Conservation (phyloP, 139 green algal species). For the Chlamydomonas sphaeroides region DNA sequence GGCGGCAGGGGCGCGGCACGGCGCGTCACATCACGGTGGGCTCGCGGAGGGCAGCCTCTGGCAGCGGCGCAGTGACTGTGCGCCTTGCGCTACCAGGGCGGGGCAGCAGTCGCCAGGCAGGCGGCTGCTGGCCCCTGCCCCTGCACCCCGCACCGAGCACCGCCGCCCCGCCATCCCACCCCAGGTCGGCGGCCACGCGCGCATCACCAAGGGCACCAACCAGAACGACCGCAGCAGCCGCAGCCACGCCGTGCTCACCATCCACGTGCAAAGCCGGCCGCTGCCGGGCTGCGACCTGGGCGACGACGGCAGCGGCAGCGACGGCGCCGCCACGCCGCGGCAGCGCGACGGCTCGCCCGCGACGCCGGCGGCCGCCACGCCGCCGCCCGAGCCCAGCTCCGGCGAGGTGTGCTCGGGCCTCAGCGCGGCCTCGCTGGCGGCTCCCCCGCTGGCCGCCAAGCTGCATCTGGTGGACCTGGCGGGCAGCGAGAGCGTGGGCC, state of each 20-base stretch:
- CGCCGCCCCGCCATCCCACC: background rate
- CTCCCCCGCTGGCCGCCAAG: constrained; percentile 88
- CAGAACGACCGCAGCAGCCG: constrained; percentile 39
- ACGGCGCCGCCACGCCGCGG: background rate
- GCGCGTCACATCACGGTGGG: too few species aligned
- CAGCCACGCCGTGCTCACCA: constrained; percentile 38
- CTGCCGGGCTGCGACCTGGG: background rate
- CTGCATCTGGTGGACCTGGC: constrained; percentile 93
- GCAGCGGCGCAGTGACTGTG: too few species aligned
- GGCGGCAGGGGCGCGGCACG: too few species aligned
- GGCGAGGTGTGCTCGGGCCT: background rate
- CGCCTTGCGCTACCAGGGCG: too few species aligned
- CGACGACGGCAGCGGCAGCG: too few species aligned
- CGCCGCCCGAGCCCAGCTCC: background rate
- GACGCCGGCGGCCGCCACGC: background rate
- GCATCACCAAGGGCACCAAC: constrained; percentile 25
- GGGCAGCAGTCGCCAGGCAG: too few species aligned
- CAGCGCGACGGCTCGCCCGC: too few species aligned
- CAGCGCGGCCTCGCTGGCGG: constrained; percentile 51
- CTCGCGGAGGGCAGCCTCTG: too few species aligned
- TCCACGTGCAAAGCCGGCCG: constrained; percentile 20
- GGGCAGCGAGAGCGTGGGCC: constrained; percentile 92
- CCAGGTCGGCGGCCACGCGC: constrained; percentile 19
- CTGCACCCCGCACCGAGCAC: too few species aligned
- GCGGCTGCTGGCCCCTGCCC: too few species aligned